Evolutionary conservation across 129 eudicot species (phyloP), one percentile per base, ranked within the genome.

Genomic region (Lonicera japonica): DNA sequence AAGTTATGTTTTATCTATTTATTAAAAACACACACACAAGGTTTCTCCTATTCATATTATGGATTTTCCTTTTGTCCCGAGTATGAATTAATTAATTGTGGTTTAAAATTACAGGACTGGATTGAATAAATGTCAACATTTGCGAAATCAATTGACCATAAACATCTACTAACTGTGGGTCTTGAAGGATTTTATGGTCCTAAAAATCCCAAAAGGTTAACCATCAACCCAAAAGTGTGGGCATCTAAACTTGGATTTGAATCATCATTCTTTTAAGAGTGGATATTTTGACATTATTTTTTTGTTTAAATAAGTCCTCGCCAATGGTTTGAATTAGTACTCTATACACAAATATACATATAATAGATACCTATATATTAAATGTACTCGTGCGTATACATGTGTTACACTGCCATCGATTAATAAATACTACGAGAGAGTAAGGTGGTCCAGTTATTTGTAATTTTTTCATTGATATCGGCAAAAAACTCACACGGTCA

Each of bases 111-210:
- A 40, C 98, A 92, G 98, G 96, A 78, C 22, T 92, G 98, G 98
- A 84, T 92, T 52, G 89, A 84, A 79, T 96, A 92, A 64, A 87
- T 92, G 98, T 84, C 96, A 22, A 57, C 75, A 9, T 92, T 77
- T 71, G 79, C 87, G 43, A 92, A 92, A 68, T 43, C 80, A 63
- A 76, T 92, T 43, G 98, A 92, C 77, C 77, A 73, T 53, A 87
- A 85, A 20, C 98, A 92, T 82, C 75, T 92, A 7, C 47, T 92
- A 21, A 92, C 98, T 0, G 81, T 87, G 47, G 96, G 98, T 8
- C 83, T 84, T 4, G 98, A 92, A 77, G 98, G 98, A 46, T 92
- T 92, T 41, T 92, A 92, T 58, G 98, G 96, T 47, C 91, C 73
- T 16, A 87, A 84, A 76, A 85, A 79, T 65, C 86, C 96, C 19